A percentile compares a stretch with the other conserved stretches of the same genome.
Conservation (phyloP, 805 yeast genomes). For the Starmerella khaoyaiensis region DNA sequence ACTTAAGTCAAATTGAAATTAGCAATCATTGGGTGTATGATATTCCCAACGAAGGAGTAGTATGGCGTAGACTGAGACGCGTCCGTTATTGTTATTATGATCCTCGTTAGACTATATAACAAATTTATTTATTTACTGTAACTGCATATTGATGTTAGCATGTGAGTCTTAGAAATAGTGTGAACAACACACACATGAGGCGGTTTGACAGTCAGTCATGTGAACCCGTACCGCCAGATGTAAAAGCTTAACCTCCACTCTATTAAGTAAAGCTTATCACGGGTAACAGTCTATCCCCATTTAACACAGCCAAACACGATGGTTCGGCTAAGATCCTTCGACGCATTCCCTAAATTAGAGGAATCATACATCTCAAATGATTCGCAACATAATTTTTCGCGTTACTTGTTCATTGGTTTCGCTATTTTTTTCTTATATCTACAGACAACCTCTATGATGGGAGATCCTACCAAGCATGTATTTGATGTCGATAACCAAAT, state of each 20-base stretch:
- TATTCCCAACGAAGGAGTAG: conserved; percentile 19
- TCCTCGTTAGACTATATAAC: too few species aligned
- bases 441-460: conserved; percentile 71
- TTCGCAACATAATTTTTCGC: conserved; percentile 23
- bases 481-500: conserved; percentile 59
- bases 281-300: background rate
- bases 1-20: conserved; percentile 24
- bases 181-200: too few species aligned
- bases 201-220: too few species aligned
- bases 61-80: conserved; percentile 34
- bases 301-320: background rate
- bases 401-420: conserved; percentile 17
- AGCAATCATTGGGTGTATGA: conserved; percentile 32
- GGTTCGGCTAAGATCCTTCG: conserved; percentile 41
- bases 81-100: conserved; percentile 24
- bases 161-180: too few species aligned
- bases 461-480: conserved; percentile 67
- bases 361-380: conserved; percentile 63
- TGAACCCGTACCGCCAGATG: too few species aligned
- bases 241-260: too few species aligned
- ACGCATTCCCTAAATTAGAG: conserved; percentile 64
- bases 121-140: too few species aligned
- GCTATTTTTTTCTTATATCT: conserved; percentile 61
- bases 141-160: background rate
- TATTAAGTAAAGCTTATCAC: too few species aligned